Evolutionary conservation across 805 yeast genomes (phyloP).

Genomic region (Schizosaccharomyces octosporus): DNA sequence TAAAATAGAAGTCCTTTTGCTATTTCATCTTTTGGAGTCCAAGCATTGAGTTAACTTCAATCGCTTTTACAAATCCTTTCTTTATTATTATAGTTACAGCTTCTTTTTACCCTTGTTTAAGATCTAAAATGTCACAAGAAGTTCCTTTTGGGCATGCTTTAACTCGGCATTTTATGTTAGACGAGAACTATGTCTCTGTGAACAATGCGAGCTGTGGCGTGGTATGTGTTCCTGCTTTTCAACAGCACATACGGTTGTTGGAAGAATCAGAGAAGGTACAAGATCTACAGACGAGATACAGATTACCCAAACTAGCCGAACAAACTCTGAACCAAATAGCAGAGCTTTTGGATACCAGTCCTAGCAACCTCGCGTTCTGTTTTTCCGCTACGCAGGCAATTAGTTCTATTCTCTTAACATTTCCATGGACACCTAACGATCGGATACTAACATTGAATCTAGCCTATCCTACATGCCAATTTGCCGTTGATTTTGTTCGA

Average conservation of each 20-base stretch:
- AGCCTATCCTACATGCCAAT: background rate
- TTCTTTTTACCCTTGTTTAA: too few species aligned
- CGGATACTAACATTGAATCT: background rate
- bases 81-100: too few species aligned
- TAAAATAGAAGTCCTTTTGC: too few species aligned
- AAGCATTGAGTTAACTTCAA: too few species aligned
- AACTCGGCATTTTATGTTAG: background rate
- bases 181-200: background rate
- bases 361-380: background rate
- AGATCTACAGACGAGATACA: background rate
- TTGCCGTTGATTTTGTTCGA: background rate
- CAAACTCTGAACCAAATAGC: background rate
- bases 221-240: background rate
- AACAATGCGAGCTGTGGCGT: background rate
- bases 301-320: background rate
- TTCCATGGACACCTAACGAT: background rate
- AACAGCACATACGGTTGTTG: background rate
- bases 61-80: too few species aligned
- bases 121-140: background rate
- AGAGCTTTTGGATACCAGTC: background rate
- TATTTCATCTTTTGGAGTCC: too few species aligned
- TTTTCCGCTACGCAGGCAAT: background rate
- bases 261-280: background rate
- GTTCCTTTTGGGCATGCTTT: background rate
- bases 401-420: background rate